Evolutionary conservation across 306 rosid species (phyloP), one percentile per base, ranked within the genome.

Genomic region (Benincasa hispida): DNA sequence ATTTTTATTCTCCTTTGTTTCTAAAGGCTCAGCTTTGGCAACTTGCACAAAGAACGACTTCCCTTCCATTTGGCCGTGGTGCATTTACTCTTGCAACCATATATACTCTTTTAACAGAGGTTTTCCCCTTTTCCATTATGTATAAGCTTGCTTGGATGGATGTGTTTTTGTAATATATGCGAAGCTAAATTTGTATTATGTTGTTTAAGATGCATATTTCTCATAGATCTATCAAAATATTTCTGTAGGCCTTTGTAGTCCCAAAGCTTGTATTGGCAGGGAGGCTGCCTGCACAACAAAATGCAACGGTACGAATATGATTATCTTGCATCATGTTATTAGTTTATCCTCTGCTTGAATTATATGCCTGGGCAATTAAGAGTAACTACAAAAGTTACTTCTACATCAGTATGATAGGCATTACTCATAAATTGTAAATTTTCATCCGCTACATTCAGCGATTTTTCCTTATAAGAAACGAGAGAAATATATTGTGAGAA

Each of bases 241-340:
- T 69, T 78, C 74, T 82, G 77, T 82, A 93, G 98, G 96, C 96
- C 47, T 90, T 93, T 83, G 88, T 84, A 22, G 97, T 88, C 74
- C 98, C 97, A 0, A 93, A 93, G 91, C 96, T 93, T 79, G 94
- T 90, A 83, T 78, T 93, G 86, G 98, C 98, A 10, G 98, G 97
- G 69, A 92, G 98, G 82, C 86, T 93, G 87, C 97, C 97, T 34
- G 91, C 98, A 72, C 98, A 93, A 73, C 98, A 93, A 83, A 93
- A 93, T 86, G 98, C 98, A 39, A 91, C 93, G 57, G 98, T 90
- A 90, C 30, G 97, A 90, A 82, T 80, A 50, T 70, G 58, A 83
- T 75, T 41, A 74, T 61, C 69, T 79, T 67, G 58, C 76, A 19
- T 79, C 39, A 74, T 76, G 53, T 22, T 66, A 70, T 34, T 78